phyloP scores from a whole-genome alignment of 805 yeast species.

The Saccharomycopsis fermentans region DNA sequence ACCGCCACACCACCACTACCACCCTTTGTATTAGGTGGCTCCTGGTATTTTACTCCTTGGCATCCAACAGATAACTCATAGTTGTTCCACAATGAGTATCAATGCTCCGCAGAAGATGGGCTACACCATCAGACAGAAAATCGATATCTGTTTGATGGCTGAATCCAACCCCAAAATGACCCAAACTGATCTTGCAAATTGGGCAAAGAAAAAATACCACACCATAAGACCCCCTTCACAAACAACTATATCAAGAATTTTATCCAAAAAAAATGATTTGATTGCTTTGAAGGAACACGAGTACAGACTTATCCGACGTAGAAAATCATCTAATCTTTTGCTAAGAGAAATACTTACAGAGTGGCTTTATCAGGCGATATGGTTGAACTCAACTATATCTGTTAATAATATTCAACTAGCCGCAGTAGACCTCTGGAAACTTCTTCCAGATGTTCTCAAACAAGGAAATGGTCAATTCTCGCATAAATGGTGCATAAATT shows the following conservation, averaged over 20 bases:
- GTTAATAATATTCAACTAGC: conserved; percentile 55
- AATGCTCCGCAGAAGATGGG: conserved; percentile 32
- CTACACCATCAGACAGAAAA: conserved; percentile 50
- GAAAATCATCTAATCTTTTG: conserved; percentile 43
- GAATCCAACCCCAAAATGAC: conserved; percentile 63
- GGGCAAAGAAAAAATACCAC: conserved; percentile 51
- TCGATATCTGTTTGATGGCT: conserved; percentile 56
- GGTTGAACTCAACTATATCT: conserved; percentile 58
- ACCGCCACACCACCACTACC: too few species aligned
- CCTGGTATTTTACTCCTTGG: too few species aligned
- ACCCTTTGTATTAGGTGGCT: too few species aligned
- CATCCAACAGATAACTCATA: too few species aligned
- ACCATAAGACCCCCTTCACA: conserved; percentile 50
- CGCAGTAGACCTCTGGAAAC: conserved; percentile 54
- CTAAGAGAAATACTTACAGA: conserved; percentile 52
- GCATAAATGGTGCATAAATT: conserved; percentile 51
- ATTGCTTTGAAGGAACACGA: conserved; percentile 42
- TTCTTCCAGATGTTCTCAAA: conserved; percentile 41
- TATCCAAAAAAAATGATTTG: conserved; percentile 45
- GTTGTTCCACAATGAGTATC: conserved; percentile 4
- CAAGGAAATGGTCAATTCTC: conserved; percentile 60
- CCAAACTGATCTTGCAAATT: conserved; percentile 50
- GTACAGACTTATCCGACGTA: conserved; percentile 39
- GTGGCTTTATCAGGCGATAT: conserved; percentile 57
- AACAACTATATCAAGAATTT: conserved; percentile 53